Evolutionary conservation across 2,329 filamentous ascomycete species (phyloP).

Genomic region (Diplodia scrobiculata): DNA sequence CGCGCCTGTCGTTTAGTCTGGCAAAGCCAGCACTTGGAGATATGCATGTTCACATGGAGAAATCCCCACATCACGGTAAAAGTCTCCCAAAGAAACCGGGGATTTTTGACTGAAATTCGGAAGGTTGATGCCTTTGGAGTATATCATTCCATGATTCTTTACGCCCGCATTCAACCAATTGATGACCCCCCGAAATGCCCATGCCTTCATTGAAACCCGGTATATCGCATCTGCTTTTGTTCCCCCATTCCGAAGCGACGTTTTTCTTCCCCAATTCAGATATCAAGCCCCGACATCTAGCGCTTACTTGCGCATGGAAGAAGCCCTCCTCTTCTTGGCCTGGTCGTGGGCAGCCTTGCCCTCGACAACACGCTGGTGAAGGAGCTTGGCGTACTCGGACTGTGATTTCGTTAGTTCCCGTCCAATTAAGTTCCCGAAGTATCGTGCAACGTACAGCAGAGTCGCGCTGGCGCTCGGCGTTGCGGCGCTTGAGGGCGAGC

Average conservation of each 20-base stretch:
- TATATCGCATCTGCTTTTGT: conserved; percentile 30
- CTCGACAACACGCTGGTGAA: conserved; percentile 96
- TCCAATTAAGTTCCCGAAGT: background rate
- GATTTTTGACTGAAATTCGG: conserved; percentile 25
- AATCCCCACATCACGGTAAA: background rate
- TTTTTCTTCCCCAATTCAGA: conserved; percentile 10
- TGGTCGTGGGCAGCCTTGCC: conserved; percentile 93
- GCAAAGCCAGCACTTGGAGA: background rate
- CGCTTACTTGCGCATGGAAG: conserved; percentile 81
- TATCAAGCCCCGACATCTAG: conserved; percentile 4
- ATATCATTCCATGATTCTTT: conserved; percentile 29
- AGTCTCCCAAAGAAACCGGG: conserved; percentile 18
- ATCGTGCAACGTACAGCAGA: conserved; percentile 75
- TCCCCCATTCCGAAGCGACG: conserved; percentile 12
- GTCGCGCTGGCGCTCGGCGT: conserved; percentile 95
- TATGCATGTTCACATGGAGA: background rate
- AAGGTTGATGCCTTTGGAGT: conserved; percentile 29
- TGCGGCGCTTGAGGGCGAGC: conserved; percentile 96
- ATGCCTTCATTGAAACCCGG: conserved; percentile 30
- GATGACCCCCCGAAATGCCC: conserved; percentile 28
- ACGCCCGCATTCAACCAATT: conserved; percentile 29
- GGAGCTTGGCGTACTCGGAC: conserved; percentile 95
- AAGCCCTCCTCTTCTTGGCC: conserved; percentile 93
- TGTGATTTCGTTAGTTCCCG: conserved; percentile 52
- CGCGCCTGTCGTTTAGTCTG: background rate